Evolutionary conservation across 305 asterid species (phyloP).

Genomic region (Fraxinus sp.): DNA sequence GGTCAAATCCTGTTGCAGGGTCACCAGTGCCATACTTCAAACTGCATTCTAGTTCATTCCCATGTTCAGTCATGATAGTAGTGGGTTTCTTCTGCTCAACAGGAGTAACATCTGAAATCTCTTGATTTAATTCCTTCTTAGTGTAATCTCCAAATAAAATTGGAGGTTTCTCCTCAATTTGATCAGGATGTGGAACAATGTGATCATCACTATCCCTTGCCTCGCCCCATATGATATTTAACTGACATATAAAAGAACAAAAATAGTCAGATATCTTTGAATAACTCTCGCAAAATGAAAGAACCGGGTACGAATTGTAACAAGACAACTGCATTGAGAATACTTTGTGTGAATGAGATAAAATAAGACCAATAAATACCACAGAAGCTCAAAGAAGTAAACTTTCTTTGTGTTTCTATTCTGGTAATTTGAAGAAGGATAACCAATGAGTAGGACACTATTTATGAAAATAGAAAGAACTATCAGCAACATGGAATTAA

Average conservation of each 20-base stretch:
- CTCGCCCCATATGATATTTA: constrained; percentile 83
- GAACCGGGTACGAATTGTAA: not conserved
- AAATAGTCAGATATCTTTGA: constrained; percentile 14
- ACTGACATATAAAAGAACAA: constrained; percentile 45
- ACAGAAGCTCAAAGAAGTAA: not conserved
- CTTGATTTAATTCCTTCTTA: constrained; percentile 55
- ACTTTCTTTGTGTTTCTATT: not conserved
- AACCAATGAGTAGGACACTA: not conserved
- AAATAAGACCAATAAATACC: not conserved
- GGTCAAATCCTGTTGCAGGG: constrained; percentile 34
- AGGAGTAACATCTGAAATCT: constrained; percentile 34
- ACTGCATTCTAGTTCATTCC: constrained; percentile 36
- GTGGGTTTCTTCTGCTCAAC: constrained; percentile 45
- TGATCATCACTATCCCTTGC: constrained; percentile 71
- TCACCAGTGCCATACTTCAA: constrained; percentile 41
- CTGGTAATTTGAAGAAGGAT: not conserved
- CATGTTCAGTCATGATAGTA: constrained; percentile 38
- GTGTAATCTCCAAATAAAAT: constrained; percentile 38
- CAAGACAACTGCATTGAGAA: not conserved
- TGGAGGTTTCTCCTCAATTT: constrained; percentile 44
- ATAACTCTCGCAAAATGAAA: not conserved
- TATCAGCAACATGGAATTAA: not conserved
- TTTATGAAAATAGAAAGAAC: not conserved
- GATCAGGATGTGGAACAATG: constrained; percentile 75
- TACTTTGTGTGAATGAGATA: not conserved